phyloP scores from a whole-genome alignment of 2,329 filamentous ascomycete genomes.

The Colletotrichum spinosum region DNA sequence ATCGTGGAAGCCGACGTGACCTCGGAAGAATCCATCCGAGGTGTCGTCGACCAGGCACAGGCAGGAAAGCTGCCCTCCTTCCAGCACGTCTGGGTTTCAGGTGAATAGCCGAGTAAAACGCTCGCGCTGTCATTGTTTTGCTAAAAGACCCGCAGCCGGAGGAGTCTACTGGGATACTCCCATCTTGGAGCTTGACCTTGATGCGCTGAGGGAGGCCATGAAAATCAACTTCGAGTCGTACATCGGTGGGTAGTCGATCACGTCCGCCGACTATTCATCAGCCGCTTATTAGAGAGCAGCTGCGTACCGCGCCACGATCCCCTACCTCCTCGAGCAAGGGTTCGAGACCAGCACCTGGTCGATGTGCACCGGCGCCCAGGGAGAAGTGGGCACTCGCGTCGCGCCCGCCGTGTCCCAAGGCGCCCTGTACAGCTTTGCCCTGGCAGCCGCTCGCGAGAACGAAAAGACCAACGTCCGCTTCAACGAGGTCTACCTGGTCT shows the following conservation, averaged over 20 bases:
- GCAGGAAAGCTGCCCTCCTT: constrained; percentile 49
- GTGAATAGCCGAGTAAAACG: constrained; percentile 38
- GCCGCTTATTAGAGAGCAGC: constrained; percentile 32
- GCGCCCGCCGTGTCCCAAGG: constrained; percentile 49
- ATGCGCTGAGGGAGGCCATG: constrained; percentile 40
- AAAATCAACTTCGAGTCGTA: constrained; percentile 44
- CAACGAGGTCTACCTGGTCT: constrained; percentile 51
- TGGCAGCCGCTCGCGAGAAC: constrained; percentile 45
- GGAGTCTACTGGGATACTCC: constrained; percentile 40
- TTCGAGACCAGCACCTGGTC: constrained; percentile 45
- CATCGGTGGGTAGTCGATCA: constrained; percentile 42
- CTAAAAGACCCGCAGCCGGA: constrained; percentile 39
- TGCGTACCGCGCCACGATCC: constrained; percentile 47
- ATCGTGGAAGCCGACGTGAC: constrained; percentile 47
- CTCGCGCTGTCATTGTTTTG: background rate
- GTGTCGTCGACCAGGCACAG: constrained; percentile 47
- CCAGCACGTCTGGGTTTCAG: constrained; percentile 50
- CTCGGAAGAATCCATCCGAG: constrained; percentile 45
- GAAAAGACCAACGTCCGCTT: constrained; percentile 49
- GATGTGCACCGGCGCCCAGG: constrained; percentile 46
- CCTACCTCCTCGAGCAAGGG: constrained; percentile 45
- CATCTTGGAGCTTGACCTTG: constrained; percentile 40
- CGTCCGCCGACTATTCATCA: background rate
- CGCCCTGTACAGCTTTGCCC: constrained; percentile 49
- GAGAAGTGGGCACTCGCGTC: constrained; percentile 40